Conservation (phyloP, 345 rosid species). For the Syzygium aromaticum region DNA sequence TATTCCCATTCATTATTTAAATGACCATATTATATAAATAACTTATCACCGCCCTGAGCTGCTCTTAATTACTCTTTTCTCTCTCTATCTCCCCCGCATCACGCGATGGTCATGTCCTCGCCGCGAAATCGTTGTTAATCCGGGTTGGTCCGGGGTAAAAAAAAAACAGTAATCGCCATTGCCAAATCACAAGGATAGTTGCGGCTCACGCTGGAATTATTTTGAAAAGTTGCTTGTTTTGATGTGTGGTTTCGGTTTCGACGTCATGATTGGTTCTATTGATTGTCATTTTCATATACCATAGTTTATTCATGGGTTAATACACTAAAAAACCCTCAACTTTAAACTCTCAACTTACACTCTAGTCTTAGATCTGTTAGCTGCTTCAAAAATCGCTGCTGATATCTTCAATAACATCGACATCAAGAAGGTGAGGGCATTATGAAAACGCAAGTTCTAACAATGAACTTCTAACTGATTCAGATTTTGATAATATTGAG, state of each 20-base stretch:
- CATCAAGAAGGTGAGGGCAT: not conserved
- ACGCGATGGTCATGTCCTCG: not conserved
- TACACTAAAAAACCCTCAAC: not conserved
- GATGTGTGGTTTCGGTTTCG: too few species aligned
- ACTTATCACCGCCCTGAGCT: not conserved
- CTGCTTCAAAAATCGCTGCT: not conserved
- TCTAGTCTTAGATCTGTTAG: too few species aligned
- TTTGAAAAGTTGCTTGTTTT: too few species aligned
- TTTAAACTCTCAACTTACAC: not conserved
- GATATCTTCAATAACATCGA: not conserved
- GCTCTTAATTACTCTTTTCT: not conserved
- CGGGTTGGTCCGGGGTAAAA: not conserved
- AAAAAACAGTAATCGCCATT: too few species aligned
- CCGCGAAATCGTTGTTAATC: too few species aligned
- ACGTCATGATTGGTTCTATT: not conserved
- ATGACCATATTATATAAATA: not conserved
- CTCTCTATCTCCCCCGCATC: not conserved
- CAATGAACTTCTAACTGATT: not conserved
- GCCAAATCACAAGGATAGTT: not conserved
- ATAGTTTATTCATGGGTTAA: not conserved
- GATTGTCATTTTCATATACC: not conserved
- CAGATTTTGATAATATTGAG: not conserved
- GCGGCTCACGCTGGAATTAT: too few species aligned
- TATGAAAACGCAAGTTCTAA: accelerated
- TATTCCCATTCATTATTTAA: not conserved